A percentile compares a stretch with the other conserved stretches of the same genome.
phyloP scores from a whole-genome alignment of 2,329 filamentous ascomycete genomes.

The Trichoderma sp. region DNA sequence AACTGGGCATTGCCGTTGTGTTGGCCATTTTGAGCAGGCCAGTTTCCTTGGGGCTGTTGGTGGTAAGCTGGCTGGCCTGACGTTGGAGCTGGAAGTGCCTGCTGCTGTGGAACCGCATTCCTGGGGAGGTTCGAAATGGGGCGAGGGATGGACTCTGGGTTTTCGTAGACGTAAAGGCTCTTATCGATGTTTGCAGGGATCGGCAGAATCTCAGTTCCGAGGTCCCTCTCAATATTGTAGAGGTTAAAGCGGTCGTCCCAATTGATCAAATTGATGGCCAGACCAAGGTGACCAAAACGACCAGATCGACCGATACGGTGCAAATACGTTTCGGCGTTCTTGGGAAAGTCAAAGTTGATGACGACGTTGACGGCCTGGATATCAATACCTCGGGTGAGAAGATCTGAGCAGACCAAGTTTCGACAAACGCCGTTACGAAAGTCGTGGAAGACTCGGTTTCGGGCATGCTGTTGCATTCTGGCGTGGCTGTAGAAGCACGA shows the following conservation, averaged over 20 bases:
- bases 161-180: slow-evolving; percentile 97
- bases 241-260: slow-evolving; percentile 99
- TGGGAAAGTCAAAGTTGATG: slow-evolving; percentile 99
- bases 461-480: slow-evolving; percentile 94
- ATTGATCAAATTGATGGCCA: slow-evolving; percentile 98
- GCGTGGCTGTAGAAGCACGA: slow-evolving; percentile 99
- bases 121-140: slow-evolving; percentile 62
- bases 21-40: slow-evolving; percentile 47
- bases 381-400: slow-evolving; percentile 97
- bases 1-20: slow-evolving; percentile 44
- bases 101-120: slow-evolving; percentile 38
- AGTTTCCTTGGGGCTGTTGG: slow-evolving; percentile 45
- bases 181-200: slow-evolving; percentile 95
- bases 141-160: slow-evolving; percentile 90
- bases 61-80: slow-evolving; percentile 1
- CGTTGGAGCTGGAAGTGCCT: slow-evolving; percentile 30
- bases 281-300: slow-evolving; percentile 92
- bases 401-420: slow-evolving; percentile 96
- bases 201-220: slow-evolving; percentile 97
- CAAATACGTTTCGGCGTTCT: slow-evolving; percentile 98
- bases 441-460: slow-evolving; percentile 98
- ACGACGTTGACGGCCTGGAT: slow-evolving; percentile 99
- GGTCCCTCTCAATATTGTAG: slow-evolving; percentile 96
- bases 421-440: slow-evolving; percentile 98
- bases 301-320: slow-evolving; percentile 98